Conservation (phyloP, 345 rosid genomes). For the Schrenkiella parvula region DNA sequence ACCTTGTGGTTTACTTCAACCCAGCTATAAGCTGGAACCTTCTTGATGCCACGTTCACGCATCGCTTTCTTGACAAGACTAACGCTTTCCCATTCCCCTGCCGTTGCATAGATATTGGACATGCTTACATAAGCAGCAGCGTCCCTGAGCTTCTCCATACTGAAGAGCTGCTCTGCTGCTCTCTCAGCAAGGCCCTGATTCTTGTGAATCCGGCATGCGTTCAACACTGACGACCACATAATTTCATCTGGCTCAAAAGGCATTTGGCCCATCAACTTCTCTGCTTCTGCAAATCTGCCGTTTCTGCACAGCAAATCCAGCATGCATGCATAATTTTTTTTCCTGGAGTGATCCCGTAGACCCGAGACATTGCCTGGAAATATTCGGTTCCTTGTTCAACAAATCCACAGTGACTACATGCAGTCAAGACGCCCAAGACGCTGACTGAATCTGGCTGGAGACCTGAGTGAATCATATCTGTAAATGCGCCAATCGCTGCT, state of each 20-base stretch:
- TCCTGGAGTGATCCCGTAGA: conserved; percentile 52
- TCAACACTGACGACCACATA: conserved; percentile 80
- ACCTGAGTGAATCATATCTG: conserved; percentile 59
- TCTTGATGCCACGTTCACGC: conserved; percentile 72
- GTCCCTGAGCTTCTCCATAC: conserved; percentile 70
- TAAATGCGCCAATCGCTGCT: conserved; percentile 53
- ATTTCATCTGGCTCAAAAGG: conserved; percentile 80
- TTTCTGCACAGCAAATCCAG: conserved; percentile 66
- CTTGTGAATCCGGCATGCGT: conserved; percentile 84
- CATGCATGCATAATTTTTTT: conserved; percentile 65
- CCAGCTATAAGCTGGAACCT: conserved; percentile 80
- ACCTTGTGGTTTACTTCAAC: conserved; percentile 61
- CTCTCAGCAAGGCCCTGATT: conserved; percentile 59
- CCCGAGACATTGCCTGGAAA: conserved; percentile 52
- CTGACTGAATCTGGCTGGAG: conserved; percentile 69
- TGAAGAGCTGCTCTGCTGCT: conserved; percentile 66
- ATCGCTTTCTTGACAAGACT: conserved; percentile 66
- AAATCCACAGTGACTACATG: conserved; percentile 81
- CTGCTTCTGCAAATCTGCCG: conserved; percentile 63
- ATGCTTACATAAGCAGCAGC: conserved; percentile 77
- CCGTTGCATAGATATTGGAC: conserved; percentile 76
- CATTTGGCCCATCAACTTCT: conserved; percentile 61
- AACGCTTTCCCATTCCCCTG: conserved; percentile 71
- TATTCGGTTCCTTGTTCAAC: conserved; percentile 61
- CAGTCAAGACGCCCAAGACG: conserved; percentile 62